phyloP scores from a whole-genome alignment of 1,284 basidiomycete genomes.

The Porodaedalea pini region DNA sequence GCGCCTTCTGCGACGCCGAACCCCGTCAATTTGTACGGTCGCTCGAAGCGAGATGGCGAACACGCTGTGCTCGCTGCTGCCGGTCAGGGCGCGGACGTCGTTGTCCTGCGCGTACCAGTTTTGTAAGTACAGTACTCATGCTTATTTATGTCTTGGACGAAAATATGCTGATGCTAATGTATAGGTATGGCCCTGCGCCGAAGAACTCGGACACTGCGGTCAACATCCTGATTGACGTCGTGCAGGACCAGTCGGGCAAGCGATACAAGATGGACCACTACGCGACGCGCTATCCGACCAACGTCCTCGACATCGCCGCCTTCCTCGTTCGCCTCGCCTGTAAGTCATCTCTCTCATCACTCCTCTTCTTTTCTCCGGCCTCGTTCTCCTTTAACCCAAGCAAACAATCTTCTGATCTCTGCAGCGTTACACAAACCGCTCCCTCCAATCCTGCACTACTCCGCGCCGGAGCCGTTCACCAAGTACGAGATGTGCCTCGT shows the following conservation, averaged over 20 bases:
- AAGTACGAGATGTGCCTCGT: constrained; percentile 83
- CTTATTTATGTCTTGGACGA: neutral
- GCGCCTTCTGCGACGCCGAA: constrained; percentile 60
- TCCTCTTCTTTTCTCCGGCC: neutral
- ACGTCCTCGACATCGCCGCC: constrained; percentile 69
- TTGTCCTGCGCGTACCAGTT: constrained; percentile 78
- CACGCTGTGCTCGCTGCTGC: constrained; percentile 50
- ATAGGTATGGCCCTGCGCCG: constrained; percentile 74
- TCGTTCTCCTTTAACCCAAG: constrained; percentile 19
- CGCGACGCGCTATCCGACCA: constrained; percentile 78
- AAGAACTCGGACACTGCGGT: constrained; percentile 76
- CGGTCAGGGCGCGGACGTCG: constrained; percentile 44
- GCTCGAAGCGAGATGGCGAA: constrained; percentile 77
- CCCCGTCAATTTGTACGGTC: constrained; percentile 75
- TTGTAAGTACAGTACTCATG: constrained; percentile 46
- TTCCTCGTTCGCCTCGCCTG: constrained; percentile 68
- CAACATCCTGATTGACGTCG: constrained; percentile 75
- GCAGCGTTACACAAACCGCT: constrained; percentile 39
- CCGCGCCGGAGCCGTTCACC: constrained; percentile 69
- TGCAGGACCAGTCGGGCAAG: constrained; percentile 74
- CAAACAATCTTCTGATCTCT: neutral
- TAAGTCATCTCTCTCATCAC: constrained; percentile 31
- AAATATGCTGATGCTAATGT: neutral
- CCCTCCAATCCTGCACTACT: constrained; percentile 74
- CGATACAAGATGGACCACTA: constrained; percentile 85